These are phyloP conservation scores for Ogataea thermomethanolica DNA, from an alignment of 805 yeast species.

Conservation along the genomic window DNA sequence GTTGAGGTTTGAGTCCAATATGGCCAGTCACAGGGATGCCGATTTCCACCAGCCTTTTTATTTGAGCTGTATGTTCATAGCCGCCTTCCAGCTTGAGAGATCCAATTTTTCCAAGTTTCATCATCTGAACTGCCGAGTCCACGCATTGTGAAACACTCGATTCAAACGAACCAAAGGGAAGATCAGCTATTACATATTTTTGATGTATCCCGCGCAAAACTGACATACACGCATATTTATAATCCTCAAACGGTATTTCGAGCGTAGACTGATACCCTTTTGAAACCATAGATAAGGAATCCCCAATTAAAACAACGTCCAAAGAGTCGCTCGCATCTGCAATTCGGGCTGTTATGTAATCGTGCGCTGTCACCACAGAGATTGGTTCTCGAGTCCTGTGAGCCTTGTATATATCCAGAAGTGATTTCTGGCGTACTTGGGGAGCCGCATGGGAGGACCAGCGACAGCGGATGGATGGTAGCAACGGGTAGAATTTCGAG, in stretches of 20 bases:
- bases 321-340: conserved; percentile 60
- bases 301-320: conserved; percentile 82
- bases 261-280: conserved; percentile 77
- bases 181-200: conserved; percentile 74
- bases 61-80: conserved; percentile 48
- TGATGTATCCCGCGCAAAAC: conserved; percentile 66
- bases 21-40: conserved; percentile 94
- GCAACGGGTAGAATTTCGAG: too few relatives aligned
- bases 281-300: conserved; percentile 89
- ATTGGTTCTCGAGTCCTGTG: conserved; percentile 24
- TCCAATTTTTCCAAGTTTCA: conserved; percentile 56
- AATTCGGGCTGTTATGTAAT: conserved; percentile 68
- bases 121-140: conserved; percentile 49
- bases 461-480: background rate
- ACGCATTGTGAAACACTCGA: conserved; percentile 59
- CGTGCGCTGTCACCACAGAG: conserved; percentile 75
- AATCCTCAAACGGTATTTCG: conserved; percentile 74
- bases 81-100: conserved; percentile 90
- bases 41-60: conserved; percentile 51
- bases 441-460: conserved; percentile 22
- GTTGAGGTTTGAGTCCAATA: conserved; percentile 89
- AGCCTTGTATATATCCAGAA: conserved; percentile 21
- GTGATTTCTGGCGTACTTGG: conserved; percentile 20
- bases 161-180: conserved; percentile 89
- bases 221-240: conserved; percentile 70